Evolutionary conservation across 345 rosid species (phyloP).

Genomic region (Brassica incana): DNA sequence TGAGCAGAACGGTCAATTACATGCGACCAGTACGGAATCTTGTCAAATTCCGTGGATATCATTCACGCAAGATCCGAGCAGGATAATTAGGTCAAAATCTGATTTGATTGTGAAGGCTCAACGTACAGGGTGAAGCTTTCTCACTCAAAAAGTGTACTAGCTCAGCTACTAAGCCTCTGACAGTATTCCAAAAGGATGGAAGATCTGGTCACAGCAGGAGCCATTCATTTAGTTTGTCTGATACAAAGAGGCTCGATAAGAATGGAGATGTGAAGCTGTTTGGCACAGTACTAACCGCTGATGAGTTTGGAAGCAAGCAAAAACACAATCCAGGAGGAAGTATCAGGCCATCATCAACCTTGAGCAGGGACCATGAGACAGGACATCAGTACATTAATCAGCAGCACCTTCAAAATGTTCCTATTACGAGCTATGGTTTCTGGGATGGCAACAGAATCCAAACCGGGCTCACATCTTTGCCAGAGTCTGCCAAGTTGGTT

Average conservation of each 20-base stretch:
- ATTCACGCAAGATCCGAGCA: slow-evolving; percentile 42
- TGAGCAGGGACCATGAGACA: slow-evolving; percentile 42
- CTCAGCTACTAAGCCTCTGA: slow-evolving; percentile 46
- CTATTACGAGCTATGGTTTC: slow-evolving; percentile 64
- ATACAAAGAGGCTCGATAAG: slow-evolving; percentile 52
- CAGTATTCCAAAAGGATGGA: slow-evolving; percentile 43
- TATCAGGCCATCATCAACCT: slow-evolving; percentile 46
- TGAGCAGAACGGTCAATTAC: slow-evolving; percentile 28
- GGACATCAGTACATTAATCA: slow-evolving; percentile 53
- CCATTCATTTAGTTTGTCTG: slow-evolving; percentile 48
- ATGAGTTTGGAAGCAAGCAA: slow-evolving; percentile 44
- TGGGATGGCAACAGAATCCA: slow-evolving; percentile 89
- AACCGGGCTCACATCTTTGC: slow-evolving; percentile 69
- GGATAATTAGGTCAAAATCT: slow-evolving; percentile 52
- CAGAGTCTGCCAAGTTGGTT: slow-evolving; percentile 68
- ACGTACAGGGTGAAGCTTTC: slow-evolving; percentile 50
- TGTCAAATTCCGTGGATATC: slow-evolving; percentile 50
- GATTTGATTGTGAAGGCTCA: slow-evolving; percentile 39
- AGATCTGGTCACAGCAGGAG: slow-evolving; percentile 40
- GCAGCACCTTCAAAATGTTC: slow-evolving; percentile 57
- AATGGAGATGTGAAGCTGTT: slow-evolving; percentile 79
- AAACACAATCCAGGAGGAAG: slow-evolving; percentile 34
- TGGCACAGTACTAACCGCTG: slow-evolving; percentile 69
- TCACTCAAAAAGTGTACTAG: slow-evolving; percentile 58
- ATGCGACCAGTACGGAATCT: slow-evolving; percentile 18